Conservation (phyloP, 345 rosid genomes). For the Sapria himalayana region DNA sequence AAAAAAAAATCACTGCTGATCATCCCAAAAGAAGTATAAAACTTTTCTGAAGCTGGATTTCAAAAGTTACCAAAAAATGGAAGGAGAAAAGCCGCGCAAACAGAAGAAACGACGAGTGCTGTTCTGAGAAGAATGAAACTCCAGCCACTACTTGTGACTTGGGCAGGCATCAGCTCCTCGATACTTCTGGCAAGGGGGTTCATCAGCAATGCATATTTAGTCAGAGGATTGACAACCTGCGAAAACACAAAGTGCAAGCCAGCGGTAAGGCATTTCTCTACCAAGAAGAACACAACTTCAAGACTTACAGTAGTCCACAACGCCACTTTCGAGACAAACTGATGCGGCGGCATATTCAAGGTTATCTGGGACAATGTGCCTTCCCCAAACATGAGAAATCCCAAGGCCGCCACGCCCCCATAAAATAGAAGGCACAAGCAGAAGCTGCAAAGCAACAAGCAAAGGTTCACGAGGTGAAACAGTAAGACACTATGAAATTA, state of each 20-base stretch:
- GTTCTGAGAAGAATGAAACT: constrained; percentile 53
- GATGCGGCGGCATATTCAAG: constrained; percentile 53
- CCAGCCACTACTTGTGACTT: constrained; percentile 28
- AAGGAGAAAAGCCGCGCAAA: constrained; percentile 53
- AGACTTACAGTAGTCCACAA: constrained; percentile 68
- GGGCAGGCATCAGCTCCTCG: constrained; percentile 63
- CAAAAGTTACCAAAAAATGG: constrained; percentile 59
- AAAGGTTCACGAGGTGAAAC: background rate
- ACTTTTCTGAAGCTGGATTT: background rate
- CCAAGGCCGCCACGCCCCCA: constrained; percentile 65
- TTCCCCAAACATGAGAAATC: constrained; percentile 73
- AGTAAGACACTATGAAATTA: background rate
- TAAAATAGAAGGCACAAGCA: constrained; percentile 34
- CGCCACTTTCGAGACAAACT: constrained; percentile 44
- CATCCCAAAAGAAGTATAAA: background rate
- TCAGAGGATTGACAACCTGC: constrained; percentile 83
- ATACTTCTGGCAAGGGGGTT: constrained; percentile 74
- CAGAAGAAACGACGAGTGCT: constrained; percentile 54
- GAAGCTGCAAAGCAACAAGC: constrained; percentile 37
- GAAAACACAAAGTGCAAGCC: constrained; percentile 6
- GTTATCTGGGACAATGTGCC: constrained; percentile 78
- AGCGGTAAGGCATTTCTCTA: background rate
- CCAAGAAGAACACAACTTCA: background rate
- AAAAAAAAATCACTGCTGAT: background rate
- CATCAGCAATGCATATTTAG: constrained; percentile 71